Conservation (phyloP, 1,284 basidiomycete species). For the Malassezia psittaci region DNA sequence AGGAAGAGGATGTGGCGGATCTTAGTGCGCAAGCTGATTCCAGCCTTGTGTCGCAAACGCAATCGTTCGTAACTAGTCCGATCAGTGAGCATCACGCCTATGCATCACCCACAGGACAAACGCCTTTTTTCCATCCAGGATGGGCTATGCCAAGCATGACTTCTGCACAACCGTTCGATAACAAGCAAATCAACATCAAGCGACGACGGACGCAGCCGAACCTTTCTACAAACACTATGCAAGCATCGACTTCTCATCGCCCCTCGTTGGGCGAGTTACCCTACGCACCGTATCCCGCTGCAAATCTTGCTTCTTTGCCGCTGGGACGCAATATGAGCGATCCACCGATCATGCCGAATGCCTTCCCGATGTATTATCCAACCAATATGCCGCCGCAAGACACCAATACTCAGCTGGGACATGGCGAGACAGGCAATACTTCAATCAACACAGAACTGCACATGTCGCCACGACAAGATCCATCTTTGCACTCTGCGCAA, state of each 20-base stretch:
- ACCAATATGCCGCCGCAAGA: background rate
- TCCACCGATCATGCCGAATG: background rate
- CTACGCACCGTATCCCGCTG: background rate
- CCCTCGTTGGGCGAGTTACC: background rate
- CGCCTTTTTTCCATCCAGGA: constrained; percentile 15
- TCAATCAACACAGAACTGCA: background rate
- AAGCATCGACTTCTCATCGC: background rate
- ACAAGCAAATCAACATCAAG: background rate
- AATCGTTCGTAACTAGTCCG: constrained; percentile 6
- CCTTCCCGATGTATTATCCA: constrained; percentile 2
- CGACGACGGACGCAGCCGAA: constrained; percentile 16
- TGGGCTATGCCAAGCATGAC: background rate
- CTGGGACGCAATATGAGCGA: constrained; percentile 3
- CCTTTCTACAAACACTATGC: background rate
- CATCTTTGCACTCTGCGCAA: background rate
- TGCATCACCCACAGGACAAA: background rate
- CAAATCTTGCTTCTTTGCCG: background rate
- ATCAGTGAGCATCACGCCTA: background rate
- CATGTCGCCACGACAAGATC: background rate
- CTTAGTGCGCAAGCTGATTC: background rate
- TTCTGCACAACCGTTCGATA: background rate
- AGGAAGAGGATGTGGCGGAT: constrained; percentile 17
- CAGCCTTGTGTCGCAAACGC: constrained; percentile 8
- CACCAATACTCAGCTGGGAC: background rate
- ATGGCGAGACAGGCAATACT: background rate